These are phyloP conservation scores for Ustilago bromivora DNA, from an alignment of 1,284 basidiomycete species.

Conservation along the genomic window DNA sequence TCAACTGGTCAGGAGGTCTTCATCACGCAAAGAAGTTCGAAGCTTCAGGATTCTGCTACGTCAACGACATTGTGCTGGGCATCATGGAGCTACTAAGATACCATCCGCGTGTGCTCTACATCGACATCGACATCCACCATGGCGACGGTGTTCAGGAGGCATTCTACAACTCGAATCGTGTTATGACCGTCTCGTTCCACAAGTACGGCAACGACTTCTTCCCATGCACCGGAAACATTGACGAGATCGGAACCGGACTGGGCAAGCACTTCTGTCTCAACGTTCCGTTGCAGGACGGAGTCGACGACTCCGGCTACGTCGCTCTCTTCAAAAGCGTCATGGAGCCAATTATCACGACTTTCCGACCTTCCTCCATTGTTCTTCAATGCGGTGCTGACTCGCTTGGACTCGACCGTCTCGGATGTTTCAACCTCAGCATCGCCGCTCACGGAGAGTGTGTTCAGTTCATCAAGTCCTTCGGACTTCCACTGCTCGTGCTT, in stretches of 20 bases:
- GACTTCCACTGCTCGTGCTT: constrained; percentile 87
- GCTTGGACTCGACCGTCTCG: constrained; percentile 90
- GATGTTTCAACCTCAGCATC: constrained; percentile 98
- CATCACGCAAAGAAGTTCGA: constrained; percentile 98
- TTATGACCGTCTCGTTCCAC: constrained; percentile 98
- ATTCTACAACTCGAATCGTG: constrained; percentile 96
- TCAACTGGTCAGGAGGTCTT: constrained; percentile 97
- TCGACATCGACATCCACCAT: constrained; percentile 98
- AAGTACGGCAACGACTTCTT: constrained; percentile 99
- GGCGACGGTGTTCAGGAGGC: constrained; percentile 99
- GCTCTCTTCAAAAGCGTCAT: constrained; percentile 95
- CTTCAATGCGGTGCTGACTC: constrained; percentile 98
- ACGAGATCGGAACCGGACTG: constrained; percentile 64
- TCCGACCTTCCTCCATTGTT: constrained; percentile 90
- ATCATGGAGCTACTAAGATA: constrained; percentile 71
- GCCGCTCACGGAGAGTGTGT: constrained; percentile 99
- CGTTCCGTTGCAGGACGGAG: constrained; percentile 93
- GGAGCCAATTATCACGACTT: constrained; percentile 89
- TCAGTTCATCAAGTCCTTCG: constrained; percentile 91
- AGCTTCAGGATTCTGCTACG: constrained; percentile 95
- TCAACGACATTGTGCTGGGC: constrained; percentile 79
- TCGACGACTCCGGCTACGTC: constrained; percentile 96
- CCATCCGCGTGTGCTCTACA: constrained; percentile 89
- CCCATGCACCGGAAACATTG: constrained; percentile 68
- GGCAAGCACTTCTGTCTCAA: constrained; percentile 98